Base-by-base conservation (phyloP, 1,284 basidiomycete genomes). In the Ustilago hordei region DNA sequence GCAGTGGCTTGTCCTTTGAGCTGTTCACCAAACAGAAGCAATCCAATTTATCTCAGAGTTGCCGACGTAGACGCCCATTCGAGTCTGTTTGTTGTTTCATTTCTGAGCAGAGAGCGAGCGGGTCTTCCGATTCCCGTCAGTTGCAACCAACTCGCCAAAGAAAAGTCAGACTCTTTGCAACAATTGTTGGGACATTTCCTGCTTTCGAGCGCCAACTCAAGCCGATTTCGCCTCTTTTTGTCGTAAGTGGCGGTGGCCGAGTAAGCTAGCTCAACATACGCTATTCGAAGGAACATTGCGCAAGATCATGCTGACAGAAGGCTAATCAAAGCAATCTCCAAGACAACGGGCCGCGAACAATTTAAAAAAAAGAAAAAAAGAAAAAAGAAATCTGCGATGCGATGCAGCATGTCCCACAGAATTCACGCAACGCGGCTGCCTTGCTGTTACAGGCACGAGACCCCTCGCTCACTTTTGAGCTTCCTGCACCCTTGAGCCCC, bases 371-470 rank as follows among this genome's bases (percentile, higher is more conserved):
- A 9, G 12, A 15, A 43, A 55, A 38, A 35, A 23, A 53, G 35
- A 35, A 36, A 12, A 19, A 19, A 19, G 11, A 13, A 12, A 31
- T 8, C 13, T 32, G 31, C 31, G 8, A 13, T 28, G 48, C 28
- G 3, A 50, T 50, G 48, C 48, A 50, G 28, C 28, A 13, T 50
- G 48, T 39, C 28, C 36, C 39, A n/a, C 45, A n/a, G 38, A 60
- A 60, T 60, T 60, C 50, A 53, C 48, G 59, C 34, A 60, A 48
- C 58, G 58, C 48, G 6, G 12, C 31, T 38, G 19, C 59, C 59
- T 53, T 60, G 36, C 48, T 31, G 41, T 15, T 11, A 50, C 48
- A 31, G 32, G 56, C 48, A 50, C 34, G 32, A 35, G 11, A 19
- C 45, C 32, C 45, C 35, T 54, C 43, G 11, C 43, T 15, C 19